Evolutionary conservation across 2,329 filamentous ascomycete genomes (phyloP).

Genomic region (Ceratocystis destructans): DNA sequence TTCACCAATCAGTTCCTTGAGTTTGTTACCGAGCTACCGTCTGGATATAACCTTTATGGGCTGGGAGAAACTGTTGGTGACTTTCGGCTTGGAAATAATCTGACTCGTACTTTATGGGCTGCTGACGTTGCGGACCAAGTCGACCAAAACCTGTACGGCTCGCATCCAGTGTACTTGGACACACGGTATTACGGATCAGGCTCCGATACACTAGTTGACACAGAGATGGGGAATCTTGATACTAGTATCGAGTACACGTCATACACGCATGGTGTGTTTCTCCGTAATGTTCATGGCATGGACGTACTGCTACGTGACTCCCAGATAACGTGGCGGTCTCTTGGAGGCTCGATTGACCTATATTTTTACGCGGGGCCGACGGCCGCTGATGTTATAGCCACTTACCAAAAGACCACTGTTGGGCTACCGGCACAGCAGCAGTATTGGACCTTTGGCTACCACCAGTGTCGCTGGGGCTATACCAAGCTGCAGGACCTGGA

Average conservation of each 20-base stretch:
- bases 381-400: conserved; percentile 51
- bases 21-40: conserved; percentile 50
- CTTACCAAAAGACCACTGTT: conserved; percentile 53
- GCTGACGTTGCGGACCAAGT: conserved; percentile 54
- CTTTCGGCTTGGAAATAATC: conserved; percentile 57
- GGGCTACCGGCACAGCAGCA: conserved; percentile 66
- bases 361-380: conserved; percentile 66
- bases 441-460: conserved; percentile 69
- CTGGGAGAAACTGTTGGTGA: conserved; percentile 60
- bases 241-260: conserved; percentile 44
- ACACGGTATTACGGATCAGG: conserved; percentile 57
- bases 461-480: conserved; percentile 67
- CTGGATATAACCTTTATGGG: conserved; percentile 63
- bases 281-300: conserved; percentile 63
- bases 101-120: conserved; percentile 49
- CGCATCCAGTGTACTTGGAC: conserved; percentile 66
- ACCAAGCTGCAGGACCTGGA: conserved; percentile 55
- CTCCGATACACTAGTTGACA: conserved; percentile 32
- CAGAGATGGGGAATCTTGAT: conserved; percentile 31
- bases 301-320: conserved; percentile 52
- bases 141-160: conserved; percentile 58
- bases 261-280: conserved; percentile 62
- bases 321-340: conserved; percentile 56
- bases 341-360: conserved; percentile 66
- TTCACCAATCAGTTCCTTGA: conserved; percentile 71